Evolutionary conservation across 306 rosid genomes (phyloP), one percentile per base, ranked within the genome.

Genomic region (Cucurbita moschata): DNA sequence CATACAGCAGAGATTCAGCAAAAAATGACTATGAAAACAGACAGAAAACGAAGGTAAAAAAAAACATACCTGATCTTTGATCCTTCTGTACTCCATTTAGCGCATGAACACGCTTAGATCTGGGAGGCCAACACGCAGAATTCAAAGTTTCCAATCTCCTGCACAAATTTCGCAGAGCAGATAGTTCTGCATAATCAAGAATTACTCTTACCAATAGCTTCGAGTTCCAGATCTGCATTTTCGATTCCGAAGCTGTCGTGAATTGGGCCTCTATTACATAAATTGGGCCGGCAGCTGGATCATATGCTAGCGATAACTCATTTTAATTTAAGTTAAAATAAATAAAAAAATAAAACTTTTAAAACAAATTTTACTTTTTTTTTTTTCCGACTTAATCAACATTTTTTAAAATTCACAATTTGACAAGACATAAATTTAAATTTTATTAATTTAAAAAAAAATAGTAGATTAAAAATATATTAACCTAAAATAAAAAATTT

Each of bases 11-110:
- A 39, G 47, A 42, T 60, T 44, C 14, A 53, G 37, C 19, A 60
- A 12, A 66, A 72, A 72, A n/a, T 19, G 38, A 4, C 12, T 5
- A 26, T 30, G 67, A 19, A 38, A 19, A 66, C 59, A 23, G 10
- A 16, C 26, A 55, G 51, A 49, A 23, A 76, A 15, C 18, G 55
- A 49, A 19, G 46, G 40, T 3, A 70, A 60, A 12, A 26, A 3
- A 40, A 19, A 26, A 3, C 73, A 46, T 72, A 86, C 97, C 91
- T 89, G 85, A 58, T 84, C 90, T 78, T 89, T 91, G 83, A 89
- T 86, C 83, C 89, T 91, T 74, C 93, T 73, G 82, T 91, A 91
- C 85, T 91, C 97, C 96, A 91, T 91, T 30, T 77, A 39, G 43
- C 19, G 57, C 51, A 69, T 60, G 72, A 23, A 12, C 56, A 71